Evolutionary conservation across 345 rosid genomes (phyloP).

Genomic region (Schrenkiella parvula): DNA sequence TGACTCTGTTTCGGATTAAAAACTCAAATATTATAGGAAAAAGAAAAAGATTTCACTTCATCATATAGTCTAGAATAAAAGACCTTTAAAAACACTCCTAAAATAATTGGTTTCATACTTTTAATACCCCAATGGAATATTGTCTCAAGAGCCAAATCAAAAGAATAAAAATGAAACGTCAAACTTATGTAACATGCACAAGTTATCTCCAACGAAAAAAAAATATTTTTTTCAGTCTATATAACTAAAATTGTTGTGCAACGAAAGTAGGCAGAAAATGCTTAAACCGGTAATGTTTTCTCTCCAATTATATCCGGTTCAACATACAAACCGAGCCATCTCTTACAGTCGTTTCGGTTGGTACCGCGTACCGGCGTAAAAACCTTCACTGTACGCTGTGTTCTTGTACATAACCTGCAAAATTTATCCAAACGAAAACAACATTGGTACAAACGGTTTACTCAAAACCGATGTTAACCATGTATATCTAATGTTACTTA

Average conservation of each 20-base stretch:
- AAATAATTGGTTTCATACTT: no score
- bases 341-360: slow-evolving; percentile 37
- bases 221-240: neutral
- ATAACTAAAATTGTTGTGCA: slow-evolving; percentile 9
- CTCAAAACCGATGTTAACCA: neutral
- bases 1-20: no score
- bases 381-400: slow-evolving; percentile 78
- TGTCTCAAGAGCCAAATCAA: no score
- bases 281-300: neutral
- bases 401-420: slow-evolving; percentile 82
- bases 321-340: neutral
- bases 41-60: no score
- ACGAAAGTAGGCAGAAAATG: neutral
- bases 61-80: no score
- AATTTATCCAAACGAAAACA: slow-evolving; percentile 6
- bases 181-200: no score
- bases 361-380: slow-evolving; percentile 51
- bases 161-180: no score
- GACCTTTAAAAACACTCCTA: no score
- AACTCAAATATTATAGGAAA: no score
- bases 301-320: neutral
- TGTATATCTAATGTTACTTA: slow-evolving; percentile 34
- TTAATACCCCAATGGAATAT: no score
- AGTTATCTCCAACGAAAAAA: no score
- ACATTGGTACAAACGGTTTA: neutral